phyloP scores from a whole-genome alignment of 805 yeast genomes.

The Wickerhamiella azyma region DNA sequence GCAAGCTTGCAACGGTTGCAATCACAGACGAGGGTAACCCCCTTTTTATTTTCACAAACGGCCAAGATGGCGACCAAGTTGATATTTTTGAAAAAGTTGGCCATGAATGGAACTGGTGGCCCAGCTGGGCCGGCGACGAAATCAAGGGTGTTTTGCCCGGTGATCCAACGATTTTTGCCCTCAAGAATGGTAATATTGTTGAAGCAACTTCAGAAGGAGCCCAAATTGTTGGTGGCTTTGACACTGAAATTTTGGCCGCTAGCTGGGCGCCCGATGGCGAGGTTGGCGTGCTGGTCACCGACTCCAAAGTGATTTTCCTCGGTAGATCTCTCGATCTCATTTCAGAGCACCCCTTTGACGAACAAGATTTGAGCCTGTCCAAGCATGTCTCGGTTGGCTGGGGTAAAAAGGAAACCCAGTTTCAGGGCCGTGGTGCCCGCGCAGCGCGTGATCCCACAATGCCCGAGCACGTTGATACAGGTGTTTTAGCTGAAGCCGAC shows the following conservation, averaged over 20 bases:
- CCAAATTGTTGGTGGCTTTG: conserved; percentile 76
- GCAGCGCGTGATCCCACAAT: conserved; percentile 75
- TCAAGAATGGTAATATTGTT: conserved; percentile 62
- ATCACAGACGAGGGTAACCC: conserved; percentile 9
- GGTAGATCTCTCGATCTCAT: conserved; percentile 72
- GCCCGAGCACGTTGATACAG: conserved; percentile 55
- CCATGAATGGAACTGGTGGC: conserved; percentile 9
- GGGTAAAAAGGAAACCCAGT: conserved; percentile 96
- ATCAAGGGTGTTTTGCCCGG: conserved; percentile 37
- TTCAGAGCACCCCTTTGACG: conserved; percentile 43
- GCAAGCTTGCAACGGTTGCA: conserved; percentile 1
- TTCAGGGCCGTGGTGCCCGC: conserved; percentile 83
- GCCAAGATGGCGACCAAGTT: conserved; percentile 1
- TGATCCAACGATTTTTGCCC: conserved; percentile 51
- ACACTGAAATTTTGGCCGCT: conserved; percentile 58
- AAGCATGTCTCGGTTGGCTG: conserved; percentile 94
- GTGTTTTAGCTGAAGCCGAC: conserved; percentile 48
- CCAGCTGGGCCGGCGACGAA: conserved; percentile 7
- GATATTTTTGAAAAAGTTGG: not conserved
- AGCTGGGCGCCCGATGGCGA: conserved; percentile 90
- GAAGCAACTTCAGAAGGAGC: conserved; percentile 37
- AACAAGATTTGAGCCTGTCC: conserved; percentile 52
- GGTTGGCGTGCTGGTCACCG: conserved; percentile 55
- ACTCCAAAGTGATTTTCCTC: conserved; percentile 35
- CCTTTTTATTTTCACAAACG: conserved; percentile 4